Evolutionary conservation across 2,329 filamentous ascomycete species (phyloP), one percentile per base, ranked within the genome.

Genomic region (Fonsecaea pugnacius): DNA sequence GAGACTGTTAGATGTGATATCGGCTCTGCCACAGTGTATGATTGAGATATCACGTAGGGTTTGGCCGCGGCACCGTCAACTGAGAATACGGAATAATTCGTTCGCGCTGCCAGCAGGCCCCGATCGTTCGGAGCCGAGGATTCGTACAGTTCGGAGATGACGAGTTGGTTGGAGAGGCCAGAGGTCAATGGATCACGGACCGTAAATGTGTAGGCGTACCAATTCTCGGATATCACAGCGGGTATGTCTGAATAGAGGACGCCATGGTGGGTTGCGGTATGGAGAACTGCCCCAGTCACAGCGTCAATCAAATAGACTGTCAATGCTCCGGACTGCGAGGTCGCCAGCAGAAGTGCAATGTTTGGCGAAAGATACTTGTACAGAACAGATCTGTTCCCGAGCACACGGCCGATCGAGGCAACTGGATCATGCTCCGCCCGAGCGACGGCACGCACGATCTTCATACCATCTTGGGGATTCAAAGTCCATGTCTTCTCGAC

Each of bases 341-440:
- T 79, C 1, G 91, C 83, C 1, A 90, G 91, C 52, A 96, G 82
- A 0, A 98, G 84, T 2, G 92, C 82, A 6, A 91, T 85, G 77
- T 96, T 97, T 0, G 91, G 87, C 78, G 96, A 96, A 46, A 99
- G 80, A 75, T 98, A 98, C 79, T 99, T 99, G 86, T 99, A 99
- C 68, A 94, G 85, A 54, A 99, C 95, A n/a, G 88, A 89, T 50
- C 95, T 87, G 73, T 99, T 90, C 30, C 92, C 93, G 24, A 99
- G 85, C 1, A 98, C 95, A 64, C 91, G 92, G 9, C 95, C 95
- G 71, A 99, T 96, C 0, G 95, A 98, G 2, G 95, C 94, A 54
- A 98, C 88, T 0, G 92, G 92, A 71, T 99, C 93, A 69, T 94
- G 89, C 2, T 84, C 74, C 9, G 91, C 88, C 54, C 89, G 85